These are phyloP conservation scores for Aspergillus aculeatus DNA, from an alignment of 2,329 filamentous ascomycete genomes.

Conservation along the genomic window DNA sequence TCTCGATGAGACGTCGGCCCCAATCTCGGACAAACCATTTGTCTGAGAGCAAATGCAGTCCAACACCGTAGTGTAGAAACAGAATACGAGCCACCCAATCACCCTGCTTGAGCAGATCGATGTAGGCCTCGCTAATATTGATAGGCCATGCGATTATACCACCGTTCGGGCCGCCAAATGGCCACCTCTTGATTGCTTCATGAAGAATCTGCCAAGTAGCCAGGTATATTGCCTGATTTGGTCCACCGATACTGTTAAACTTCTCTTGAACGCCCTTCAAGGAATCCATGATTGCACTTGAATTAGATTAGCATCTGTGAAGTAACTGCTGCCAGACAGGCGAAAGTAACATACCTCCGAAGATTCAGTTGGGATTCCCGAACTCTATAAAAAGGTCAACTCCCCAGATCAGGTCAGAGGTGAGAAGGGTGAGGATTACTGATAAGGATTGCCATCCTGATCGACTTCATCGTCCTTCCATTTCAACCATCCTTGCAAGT, in stretches of 20 bases:
- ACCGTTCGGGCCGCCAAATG: slow-evolving; percentile 27
- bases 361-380: slow-evolving; percentile 15
- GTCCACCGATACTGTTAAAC: slow-evolving; percentile 3
- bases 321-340: not conserved
- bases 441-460: slow-evolving; percentile 8
- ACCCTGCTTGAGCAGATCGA: slow-evolving; percentile 25
- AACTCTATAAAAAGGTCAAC: slow-evolving; percentile 1
- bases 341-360: slow-evolving; percentile 12
- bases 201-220: slow-evolving; percentile 28
- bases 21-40: slow-evolving; percentile 36
- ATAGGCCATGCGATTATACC: slow-evolving; percentile 33
- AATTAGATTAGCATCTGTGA: slow-evolving; percentile 6
- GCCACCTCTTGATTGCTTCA: slow-evolving; percentile 30
- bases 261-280: slow-evolving; percentile 17
- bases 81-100: slow-evolving; percentile 33
- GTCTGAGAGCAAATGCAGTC: slow-evolving; percentile 32
- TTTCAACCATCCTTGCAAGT: slow-evolving; percentile 28
- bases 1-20: slow-evolving; percentile 30
- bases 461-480: slow-evolving; percentile 18
- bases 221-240: slow-evolving; percentile 21
- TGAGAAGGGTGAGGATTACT: not conserved
- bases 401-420: not conserved
- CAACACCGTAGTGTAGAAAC: slow-evolving; percentile 32
- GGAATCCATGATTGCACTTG: slow-evolving; percentile 27
- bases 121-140: slow-evolving; percentile 28